Base-by-base conservation (phyloP, 805 yeast species). In the Teunomyces kruisii region DNA sequence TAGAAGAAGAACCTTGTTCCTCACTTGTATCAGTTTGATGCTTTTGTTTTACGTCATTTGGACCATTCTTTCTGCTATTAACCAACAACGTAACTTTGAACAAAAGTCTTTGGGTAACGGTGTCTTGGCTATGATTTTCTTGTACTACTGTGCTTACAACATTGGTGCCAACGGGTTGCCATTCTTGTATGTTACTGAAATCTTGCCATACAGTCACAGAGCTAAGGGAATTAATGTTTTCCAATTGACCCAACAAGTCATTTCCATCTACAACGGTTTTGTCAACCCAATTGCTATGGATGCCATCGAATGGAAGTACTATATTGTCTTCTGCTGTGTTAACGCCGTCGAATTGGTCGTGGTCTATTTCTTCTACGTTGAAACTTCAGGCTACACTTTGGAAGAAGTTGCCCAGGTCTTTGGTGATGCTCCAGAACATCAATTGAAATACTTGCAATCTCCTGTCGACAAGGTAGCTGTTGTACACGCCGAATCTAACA, bases 111-210 rank as follows among this genome's bases (percentile, higher is more conserved):
- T 70, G 26, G 76, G 74, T 40, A 64, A 65, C 44, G 81, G 78
- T 48, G 79, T 75, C 19, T 65, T 70, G 54, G 78, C 78, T 6
- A 72, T 78, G 76, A 73, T 79, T 41, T 78, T 75, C 68, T 53
- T 76, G 28, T 75, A 65, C 69, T 66, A 68, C 57, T 53, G 59
- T 42, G 62, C 66, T 32, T 76, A 75, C 59, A 65, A 72, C 52
- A 58, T 67, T 36, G 76, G 75, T 31, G 54, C 62, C 42, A 72
- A 74, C 46, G 79, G 79, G 41, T 63, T 75, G 44, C 77, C 79
- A 42, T 68, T 58, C 54, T 53, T 74, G 37, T 77, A 76, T 55
- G 53, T 70, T 42, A 73, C 81, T 32, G 81, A 74, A 53, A 52
- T 64, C 46, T 57, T 66, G 51, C 69, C 70, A 6, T 67, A 61